A percentile compares a stretch with the other conserved stretches of the same genome.
phyloP scores from a whole-genome alignment of 2,329 filamentous ascomycete species.

The Scytalidium sp. region DNA sequence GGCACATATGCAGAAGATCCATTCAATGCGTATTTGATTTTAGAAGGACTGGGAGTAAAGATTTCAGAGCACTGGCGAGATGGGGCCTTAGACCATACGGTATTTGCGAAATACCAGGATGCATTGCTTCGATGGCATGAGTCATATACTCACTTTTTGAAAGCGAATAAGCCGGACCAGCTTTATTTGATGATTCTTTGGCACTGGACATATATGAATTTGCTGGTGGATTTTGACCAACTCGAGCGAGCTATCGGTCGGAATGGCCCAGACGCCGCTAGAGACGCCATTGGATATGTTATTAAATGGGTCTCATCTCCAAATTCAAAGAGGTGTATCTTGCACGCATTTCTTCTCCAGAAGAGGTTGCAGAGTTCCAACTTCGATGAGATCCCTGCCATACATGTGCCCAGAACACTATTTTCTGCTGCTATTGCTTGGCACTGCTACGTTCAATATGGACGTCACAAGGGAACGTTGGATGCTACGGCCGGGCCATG shows the following conservation, averaged over 20 bases:
- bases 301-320: not conserved
- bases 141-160: not conserved
- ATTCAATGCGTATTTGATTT: too few relatives aligned
- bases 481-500: not conserved
- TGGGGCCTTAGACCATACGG: not conserved
- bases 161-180: not conserved
- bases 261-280: conserved; percentile 1
- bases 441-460: not conserved
- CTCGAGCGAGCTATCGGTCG: conserved; percentile 4
- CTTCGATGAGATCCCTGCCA: conserved; percentile 8
- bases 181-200: conserved; percentile 1
- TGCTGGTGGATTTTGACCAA: conserved; percentile 5
- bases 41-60: too few relatives aligned
- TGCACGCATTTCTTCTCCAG: conserved; percentile 4
- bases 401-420: conserved; percentile 12
- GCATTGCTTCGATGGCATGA: not conserved
- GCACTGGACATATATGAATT: conserved; percentile 4
- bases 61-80: too few relatives aligned
- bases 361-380: conserved; percentile 6
- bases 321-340: not conserved
- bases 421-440: conserved; percentile 8
- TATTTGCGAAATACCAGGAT: not conserved
- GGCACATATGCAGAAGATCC: too few relatives aligned
- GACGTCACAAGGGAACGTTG: not conserved
- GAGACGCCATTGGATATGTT: not conserved